Percentiles rank a stretch among this genome's conserved stretches.
Evolutionary conservation across 2,329 filamentous ascomycete genomes (phyloP).

Genomic region (Exophiala spinifera): DNA sequence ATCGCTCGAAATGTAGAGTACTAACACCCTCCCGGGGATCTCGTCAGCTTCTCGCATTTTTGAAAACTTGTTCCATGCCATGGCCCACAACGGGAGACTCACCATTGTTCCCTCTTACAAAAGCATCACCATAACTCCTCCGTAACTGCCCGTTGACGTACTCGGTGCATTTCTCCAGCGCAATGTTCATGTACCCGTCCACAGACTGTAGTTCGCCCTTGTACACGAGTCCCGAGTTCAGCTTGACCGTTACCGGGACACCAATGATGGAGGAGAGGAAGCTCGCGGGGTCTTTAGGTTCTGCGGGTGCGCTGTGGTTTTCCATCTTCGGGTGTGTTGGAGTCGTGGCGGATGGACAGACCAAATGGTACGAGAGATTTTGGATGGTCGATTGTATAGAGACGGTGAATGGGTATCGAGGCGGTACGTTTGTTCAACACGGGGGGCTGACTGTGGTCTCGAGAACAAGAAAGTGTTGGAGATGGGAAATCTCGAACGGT

Average conservation of each 20-base stretch:
- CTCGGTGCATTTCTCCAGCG: slow-evolving; percentile 91
- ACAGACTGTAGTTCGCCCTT: slow-evolving; percentile 96
- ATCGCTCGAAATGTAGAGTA: slow-evolving; percentile 26
- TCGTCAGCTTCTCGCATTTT: no score
- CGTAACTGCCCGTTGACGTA: slow-evolving; percentile 80
- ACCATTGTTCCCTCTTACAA: slow-evolving; percentile 96
- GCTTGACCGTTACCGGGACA: slow-evolving; percentile 88
- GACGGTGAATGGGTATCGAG: no score
- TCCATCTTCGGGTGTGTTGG: slow-evolving; percentile 11
- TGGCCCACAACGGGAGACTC: background rate
- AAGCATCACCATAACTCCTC: slow-evolving; percentile 86
- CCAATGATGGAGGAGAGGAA: slow-evolving; percentile 95
- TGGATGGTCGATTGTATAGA: no score
- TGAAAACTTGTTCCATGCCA: no score
- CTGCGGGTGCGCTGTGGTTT: slow-evolving; percentile 17
- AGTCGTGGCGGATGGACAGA: background rate
- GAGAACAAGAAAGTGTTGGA: no score
- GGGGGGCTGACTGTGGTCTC: no score
- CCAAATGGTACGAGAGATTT: background rate
- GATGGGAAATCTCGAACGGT: no score
- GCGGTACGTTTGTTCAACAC: no score
- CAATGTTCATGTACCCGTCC: slow-evolving; percentile 99
- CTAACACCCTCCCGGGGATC: background rate
- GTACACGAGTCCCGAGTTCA: slow-evolving; percentile 98
- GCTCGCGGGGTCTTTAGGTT: slow-evolving; percentile 76